Evolutionary conservation across 371 early-diverging fungal genomes (phyloP).

Genomic region (Capniomyces stellatus): DNA sequence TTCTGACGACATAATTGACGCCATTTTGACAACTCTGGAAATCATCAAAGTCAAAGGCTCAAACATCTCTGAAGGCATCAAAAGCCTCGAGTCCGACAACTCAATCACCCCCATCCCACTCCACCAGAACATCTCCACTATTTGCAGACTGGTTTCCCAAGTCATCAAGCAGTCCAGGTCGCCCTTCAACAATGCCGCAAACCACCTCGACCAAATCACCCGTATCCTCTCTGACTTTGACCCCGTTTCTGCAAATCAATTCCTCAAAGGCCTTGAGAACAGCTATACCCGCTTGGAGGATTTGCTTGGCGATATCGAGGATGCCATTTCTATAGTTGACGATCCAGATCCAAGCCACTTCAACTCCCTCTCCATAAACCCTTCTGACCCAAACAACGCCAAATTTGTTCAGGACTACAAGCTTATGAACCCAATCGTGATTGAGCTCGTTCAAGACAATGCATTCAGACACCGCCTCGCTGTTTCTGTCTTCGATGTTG

Average conservation of each 20-base stretch:
- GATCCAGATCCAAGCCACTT: background rate
- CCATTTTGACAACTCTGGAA: background rate
- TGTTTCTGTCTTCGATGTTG: constrained; percentile 77
- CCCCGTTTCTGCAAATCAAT: constrained; percentile 25
- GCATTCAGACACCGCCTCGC: constrained; percentile 68
- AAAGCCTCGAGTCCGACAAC: background rate
- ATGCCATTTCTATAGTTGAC: constrained; percentile 7
- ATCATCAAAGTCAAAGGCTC: background rate
- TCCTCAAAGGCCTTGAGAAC: constrained; percentile 46
- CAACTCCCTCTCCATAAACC: constrained; percentile 9
- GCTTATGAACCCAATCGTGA: constrained; percentile 26
- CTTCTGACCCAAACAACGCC: constrained; percentile 13
- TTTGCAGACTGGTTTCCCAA: constrained; percentile 34
- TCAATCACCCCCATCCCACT: constrained; percentile 35
- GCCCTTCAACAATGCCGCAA: constrained; percentile 23
- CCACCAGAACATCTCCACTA: constrained; percentile 12
- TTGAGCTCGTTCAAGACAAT: constrained; percentile 31
- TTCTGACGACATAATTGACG: background rate
- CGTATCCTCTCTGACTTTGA: constrained; percentile 25
- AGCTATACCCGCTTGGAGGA: constrained; percentile 48
- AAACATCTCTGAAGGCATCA: background rate
- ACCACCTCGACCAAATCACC: constrained; percentile 10
- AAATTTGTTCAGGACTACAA: constrained; percentile 21
- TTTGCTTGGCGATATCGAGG: constrained; percentile 29
- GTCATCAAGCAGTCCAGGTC: constrained; percentile 37